phyloP scores from a whole-genome alignment of 352 stramenopile genomes.

The Globisporangium spinosum region DNA sequence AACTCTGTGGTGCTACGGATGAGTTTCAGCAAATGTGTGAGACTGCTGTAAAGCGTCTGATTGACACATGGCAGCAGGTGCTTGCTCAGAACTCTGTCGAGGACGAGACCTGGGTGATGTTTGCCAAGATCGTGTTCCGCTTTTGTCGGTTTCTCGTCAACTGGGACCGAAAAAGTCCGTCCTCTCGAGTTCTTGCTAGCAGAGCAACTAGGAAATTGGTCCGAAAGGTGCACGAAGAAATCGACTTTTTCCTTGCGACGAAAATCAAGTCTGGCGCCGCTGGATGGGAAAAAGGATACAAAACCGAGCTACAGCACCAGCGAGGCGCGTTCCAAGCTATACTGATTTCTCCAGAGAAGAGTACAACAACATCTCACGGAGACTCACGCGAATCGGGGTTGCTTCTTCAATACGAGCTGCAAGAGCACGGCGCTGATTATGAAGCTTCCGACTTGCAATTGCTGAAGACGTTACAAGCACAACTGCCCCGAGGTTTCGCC shows the following conservation, averaged over 20 bases:
- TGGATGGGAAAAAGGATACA: background rate
- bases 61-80: background rate
- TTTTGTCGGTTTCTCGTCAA: background rate
- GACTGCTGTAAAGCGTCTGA: background rate
- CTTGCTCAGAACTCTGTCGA: background rate
- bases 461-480: background rate
- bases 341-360: background rate
- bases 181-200: background rate
- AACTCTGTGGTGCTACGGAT: background rate
- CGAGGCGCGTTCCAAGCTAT: background rate
- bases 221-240: background rate
- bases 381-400: background rate
- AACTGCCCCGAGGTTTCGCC: background rate
- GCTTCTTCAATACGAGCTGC: slow-evolving; percentile 3
- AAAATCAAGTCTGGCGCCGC: background rate
- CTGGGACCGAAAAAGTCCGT: background rate
- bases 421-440: background rate
- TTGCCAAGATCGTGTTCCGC: background rate
- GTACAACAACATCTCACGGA: background rate
- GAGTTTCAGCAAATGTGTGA: slow-evolving; percentile 1
- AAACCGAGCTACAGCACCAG: background rate
- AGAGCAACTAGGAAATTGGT: background rate
- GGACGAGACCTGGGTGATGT: background rate
- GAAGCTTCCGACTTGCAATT: background rate
- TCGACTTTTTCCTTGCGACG: background rate